Evolutionary conservation across 2,329 filamentous ascomycete species (phyloP).

Genomic region (Calonectria pteridis): DNA sequence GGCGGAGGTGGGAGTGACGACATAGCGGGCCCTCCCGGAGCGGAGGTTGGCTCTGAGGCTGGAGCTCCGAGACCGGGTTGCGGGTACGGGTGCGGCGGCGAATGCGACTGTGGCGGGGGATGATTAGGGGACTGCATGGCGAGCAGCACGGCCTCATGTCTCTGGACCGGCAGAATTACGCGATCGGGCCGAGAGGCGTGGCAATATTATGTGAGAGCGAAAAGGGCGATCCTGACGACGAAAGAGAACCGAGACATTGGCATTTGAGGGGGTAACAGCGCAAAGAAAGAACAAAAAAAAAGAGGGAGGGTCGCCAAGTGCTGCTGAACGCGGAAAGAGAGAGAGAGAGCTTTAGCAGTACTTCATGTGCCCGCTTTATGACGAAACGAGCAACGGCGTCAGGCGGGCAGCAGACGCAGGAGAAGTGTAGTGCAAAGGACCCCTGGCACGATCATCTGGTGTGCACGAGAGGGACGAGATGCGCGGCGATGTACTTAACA

Average conservation of each 20-base stretch:
- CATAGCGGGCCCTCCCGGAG: conserved; percentile 24
- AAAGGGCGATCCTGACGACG: conserved; percentile 13
- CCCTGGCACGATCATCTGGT: neutral
- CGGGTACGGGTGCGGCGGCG: conserved; percentile 24
- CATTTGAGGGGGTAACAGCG: neutral
- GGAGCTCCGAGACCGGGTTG: conserved; percentile 31
- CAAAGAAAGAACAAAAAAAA: neutral
- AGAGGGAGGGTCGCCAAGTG: neutral
- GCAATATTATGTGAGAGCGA: conserved; percentile 28
- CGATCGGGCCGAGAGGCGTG: conserved; percentile 16
- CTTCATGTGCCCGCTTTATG: conserved; percentile 17
- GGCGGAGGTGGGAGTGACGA: conserved; percentile 21
- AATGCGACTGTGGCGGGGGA: conserved; percentile 17
- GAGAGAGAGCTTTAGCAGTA: conserved; percentile 14
- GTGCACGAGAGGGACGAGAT: neutral
- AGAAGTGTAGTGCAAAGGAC: neutral
- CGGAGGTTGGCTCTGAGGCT: conserved; percentile 26
- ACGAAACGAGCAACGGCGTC: neutral
- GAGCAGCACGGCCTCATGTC: conserved; percentile 39
- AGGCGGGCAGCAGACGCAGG: conserved; percentile 7
- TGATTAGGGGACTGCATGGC: conserved; percentile 39
- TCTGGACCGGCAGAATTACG: conserved; percentile 29
- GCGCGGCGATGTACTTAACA: conserved; percentile 14
- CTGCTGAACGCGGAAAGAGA: neutral
- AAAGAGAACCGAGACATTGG: conserved; percentile 36